Base-by-base conservation (phyloP, 2,329 filamentous ascomycete genomes). In the Metarhizium rileyi region DNA sequence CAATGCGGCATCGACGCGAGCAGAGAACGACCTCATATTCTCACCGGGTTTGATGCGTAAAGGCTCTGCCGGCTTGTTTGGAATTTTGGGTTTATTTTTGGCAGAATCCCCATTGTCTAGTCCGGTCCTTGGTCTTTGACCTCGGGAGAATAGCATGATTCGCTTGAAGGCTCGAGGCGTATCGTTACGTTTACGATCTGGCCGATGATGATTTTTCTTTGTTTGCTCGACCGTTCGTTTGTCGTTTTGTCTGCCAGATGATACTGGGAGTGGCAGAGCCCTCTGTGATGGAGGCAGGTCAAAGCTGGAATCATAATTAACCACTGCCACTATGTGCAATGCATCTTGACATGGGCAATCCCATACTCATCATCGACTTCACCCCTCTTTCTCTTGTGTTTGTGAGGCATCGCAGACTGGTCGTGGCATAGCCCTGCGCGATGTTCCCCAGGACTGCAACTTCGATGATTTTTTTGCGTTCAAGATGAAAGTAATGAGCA, bases 151-250 rank as follows among this genome's bases (percentile, higher is more conserved):
- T 30, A 86, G 81, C 86, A 97, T 93, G 54, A 97, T 70, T 12
- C 90, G 83, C 53, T 81, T 80, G 67, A 98, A 98, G 1, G 86
- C 88, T 57, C 88, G 86, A 0, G 93, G 93, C 1, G 87, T 90
- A 68, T 97, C 93, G 64, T 95, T 83, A 27, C 64, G 66, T 46
- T 52, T 68, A 63, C 68, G 75, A 10, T 69, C 70, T 57, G 76
- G 75, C 46, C 60, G 53, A 50, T 63, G 55, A 63, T 66, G 74
- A 59, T 70, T 79, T 60, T 56, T 65, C 63, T 54, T 59, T 55
- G 50, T 67, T 72, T 76, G 60, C 68, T 70, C 48, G 4, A 22
- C 14, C n/a, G 36, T 35, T 50, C 44, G 53, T 38, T 58, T 64
- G 49, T 62, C 59, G 52, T 64, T 57, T 48, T 52, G 52, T 40